Evolutionary conservation across 2,329 filamentous ascomycete species (phyloP).

Genomic region (Colletotrichum tabaci): DNA sequence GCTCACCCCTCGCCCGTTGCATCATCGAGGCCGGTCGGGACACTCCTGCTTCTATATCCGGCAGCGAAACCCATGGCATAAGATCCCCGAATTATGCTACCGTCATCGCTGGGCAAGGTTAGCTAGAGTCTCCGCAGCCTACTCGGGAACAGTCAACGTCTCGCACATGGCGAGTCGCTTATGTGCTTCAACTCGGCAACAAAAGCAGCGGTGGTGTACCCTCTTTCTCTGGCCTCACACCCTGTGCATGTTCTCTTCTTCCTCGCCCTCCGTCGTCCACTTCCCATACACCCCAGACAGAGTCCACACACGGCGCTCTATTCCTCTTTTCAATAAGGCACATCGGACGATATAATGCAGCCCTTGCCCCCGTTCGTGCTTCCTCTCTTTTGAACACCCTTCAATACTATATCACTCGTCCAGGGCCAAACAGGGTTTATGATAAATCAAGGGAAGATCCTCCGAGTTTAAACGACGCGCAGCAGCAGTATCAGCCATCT

Average conservation of each 20-base stretch:
- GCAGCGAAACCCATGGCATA: constrained; percentile 67
- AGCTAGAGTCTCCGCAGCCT: constrained; percentile 58
- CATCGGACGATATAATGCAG: constrained; percentile 66
- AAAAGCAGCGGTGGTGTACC: constrained; percentile 56
- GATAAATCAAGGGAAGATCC: constrained; percentile 51
- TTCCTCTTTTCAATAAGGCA: constrained; percentile 54
- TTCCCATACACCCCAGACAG: constrained; percentile 32
- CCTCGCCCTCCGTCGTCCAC: constrained; percentile 26
- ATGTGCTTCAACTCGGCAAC: constrained; percentile 62
- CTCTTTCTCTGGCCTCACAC: constrained; percentile 39
- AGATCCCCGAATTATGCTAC: constrained; percentile 73
- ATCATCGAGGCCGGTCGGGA: constrained; percentile 58
- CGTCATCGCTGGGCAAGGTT: constrained; percentile 63
- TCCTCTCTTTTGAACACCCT: constrained; percentile 48
- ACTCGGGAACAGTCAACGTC: constrained; percentile 64
- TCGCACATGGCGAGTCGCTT: constrained; percentile 64
- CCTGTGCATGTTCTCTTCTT: constrained; percentile 29
- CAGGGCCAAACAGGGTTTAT: constrained; percentile 51
- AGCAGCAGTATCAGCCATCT: constrained; percentile 30
- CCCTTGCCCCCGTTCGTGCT: constrained; percentile 53
- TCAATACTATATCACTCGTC: constrained; percentile 54
- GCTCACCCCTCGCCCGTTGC: constrained; percentile 55
- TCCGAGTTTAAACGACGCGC: constrained; percentile 43
- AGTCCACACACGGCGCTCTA: constrained; percentile 44
- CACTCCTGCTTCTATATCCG: constrained; percentile 67